Evolutionary conservation across 345 rosid genomes (phyloP), one percentile per base, ranked within the genome.

Genomic region (Linum tenue): DNA sequence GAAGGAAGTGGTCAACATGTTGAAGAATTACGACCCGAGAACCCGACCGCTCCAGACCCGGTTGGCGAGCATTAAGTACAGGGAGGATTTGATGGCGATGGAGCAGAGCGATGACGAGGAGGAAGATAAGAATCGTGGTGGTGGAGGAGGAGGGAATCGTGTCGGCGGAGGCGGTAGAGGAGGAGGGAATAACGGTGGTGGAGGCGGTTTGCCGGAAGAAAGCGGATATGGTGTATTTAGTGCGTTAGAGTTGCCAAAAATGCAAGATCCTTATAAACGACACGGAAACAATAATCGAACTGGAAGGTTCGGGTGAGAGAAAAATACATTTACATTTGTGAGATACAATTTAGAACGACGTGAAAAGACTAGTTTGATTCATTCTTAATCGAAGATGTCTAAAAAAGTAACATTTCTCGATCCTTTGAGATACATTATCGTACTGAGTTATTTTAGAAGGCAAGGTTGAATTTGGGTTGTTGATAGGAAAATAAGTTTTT

Each of bases 1-100:
- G 95, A 84, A 81, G 74, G 83, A 84, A 67, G 96, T 89, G 4
- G 92, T 85, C 43, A 71, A 71, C 51, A 76, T 89, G 76, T 71
- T 92, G n/a, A 84, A 84, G 81, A 87, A 84, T 56, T 58, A 70
- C 56, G 90, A 80, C 37, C 69, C 74, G 0, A 78, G 78, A 67
- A 83, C 73, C 31, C 78, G 75, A 15, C 44, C 56, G 77, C 59
- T 51, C 64, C 74, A 70, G 10, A 66, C 69, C 55, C 79, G 85
- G 71, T 74, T 84, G 17, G 69, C 73, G n/a, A 86, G 84, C 66
- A 59, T 73, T 5, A 81, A 73, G 66, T 84, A 81, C 39, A 77
- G 76, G 65, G 84, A 79, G 12, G 89, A 84, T 7, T 31, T 80
- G 61, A n/a, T 82, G 70, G 83, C 72, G 2, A 64, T 80, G 36